phyloP scores from a whole-genome alignment of 306 rosid genomes.

The Gleditsia sinensis region DNA sequence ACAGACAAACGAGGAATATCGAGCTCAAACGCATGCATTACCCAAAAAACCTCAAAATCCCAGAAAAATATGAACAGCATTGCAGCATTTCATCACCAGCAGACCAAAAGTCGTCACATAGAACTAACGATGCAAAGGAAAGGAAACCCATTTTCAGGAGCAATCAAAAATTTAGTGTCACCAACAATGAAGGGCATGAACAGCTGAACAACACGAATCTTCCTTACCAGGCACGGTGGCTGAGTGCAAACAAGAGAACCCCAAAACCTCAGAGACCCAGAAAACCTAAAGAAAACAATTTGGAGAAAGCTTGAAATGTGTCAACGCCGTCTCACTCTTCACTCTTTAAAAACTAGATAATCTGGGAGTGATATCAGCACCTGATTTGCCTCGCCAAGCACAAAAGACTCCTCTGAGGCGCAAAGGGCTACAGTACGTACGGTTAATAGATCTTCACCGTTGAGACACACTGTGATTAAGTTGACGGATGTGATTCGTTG shows the following conservation, averaged over 20 bases:
- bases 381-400: neutral
- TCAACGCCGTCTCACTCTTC: constrained; percentile 9
- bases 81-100: neutral
- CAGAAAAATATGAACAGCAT: neutral
- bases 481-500: neutral
- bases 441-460: neutral
- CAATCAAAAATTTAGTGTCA: neutral
- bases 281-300: neutral
- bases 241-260: constrained; percentile 8
- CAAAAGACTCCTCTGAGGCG: neutral
- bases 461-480: too few species aligned
- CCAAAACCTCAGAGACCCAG: neutral
- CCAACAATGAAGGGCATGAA: neutral
- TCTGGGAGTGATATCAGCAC: neutral
- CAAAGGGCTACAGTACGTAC: neutral
- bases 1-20: neutral
- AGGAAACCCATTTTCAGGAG: neutral
- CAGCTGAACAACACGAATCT: neutral
- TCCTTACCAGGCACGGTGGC: neutral
- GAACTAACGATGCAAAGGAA: neutral
- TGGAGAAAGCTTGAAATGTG: neutral
- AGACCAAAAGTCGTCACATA: neutral
- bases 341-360: neutral
- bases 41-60: neutral
- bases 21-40: neutral